Evolutionary conservation across 1,284 basidiomycete genomes (phyloP).

Genomic region (Salmacisia buchloeana): DNA sequence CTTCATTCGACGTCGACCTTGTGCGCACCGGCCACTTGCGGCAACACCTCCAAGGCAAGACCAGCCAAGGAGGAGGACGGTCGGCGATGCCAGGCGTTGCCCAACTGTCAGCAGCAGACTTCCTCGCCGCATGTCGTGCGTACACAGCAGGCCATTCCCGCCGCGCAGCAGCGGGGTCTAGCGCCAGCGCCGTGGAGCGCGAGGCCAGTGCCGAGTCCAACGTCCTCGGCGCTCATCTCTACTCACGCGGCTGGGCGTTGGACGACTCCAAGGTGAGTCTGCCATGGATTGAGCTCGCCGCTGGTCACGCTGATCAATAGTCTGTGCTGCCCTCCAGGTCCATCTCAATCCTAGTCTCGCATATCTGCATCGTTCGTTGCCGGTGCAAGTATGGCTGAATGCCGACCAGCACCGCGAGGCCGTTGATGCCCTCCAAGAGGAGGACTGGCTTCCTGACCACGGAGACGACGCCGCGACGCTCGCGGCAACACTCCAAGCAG

Average conservation of each 20-base stretch:
- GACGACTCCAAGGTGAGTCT: conserved; percentile 6
- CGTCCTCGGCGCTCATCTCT: conserved; percentile 6
- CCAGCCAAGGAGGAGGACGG: too few species aligned
- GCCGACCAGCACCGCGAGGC: neutral
- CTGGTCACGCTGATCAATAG: neutral
- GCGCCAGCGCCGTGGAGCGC: neutral
- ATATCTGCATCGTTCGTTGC: neutral
- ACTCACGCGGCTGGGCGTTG: conserved; percentile 6
- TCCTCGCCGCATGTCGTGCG: conserved; percentile 1
- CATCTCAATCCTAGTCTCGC: neutral
- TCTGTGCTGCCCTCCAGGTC: neutral
- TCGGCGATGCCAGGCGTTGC: neutral
- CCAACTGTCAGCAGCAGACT: neutral
- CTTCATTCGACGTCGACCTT: too few species aligned
- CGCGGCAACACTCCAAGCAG: neutral
- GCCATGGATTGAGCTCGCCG: neutral
- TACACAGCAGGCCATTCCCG: neutral
- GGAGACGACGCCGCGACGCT: neutral
- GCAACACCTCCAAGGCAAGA: too few species aligned
- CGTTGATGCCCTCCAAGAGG: neutral
- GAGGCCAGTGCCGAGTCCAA: neutral
- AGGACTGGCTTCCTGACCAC: neutral
- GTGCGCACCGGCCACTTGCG: too few species aligned
- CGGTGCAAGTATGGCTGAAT: conserved; percentile 4
- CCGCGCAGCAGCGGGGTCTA: neutral